A percentile compares a stretch with the other conserved stretches of the same genome.
phyloP scores from a whole-genome alignment of 2,329 filamentous ascomycete genomes.

The Phaeosphaeriaceae sp. region DNA sequence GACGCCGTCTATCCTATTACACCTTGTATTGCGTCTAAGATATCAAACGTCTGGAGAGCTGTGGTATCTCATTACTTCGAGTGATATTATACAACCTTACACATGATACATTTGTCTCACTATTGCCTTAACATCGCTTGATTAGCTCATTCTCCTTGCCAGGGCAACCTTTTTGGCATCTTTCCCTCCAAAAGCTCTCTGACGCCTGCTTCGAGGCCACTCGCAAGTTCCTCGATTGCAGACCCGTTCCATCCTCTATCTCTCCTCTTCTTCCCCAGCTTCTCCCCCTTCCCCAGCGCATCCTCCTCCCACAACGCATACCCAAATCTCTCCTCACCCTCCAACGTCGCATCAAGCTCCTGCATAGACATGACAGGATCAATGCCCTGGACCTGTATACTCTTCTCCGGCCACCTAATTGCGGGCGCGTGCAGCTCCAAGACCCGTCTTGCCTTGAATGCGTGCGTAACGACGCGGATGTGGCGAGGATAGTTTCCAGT shows the following conservation, averaged over 20 bases:
- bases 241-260: constrained; percentile 49
- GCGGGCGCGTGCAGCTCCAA: constrained; percentile 50
- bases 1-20: no score
- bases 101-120: neutral
- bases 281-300: constrained; percentile 46
- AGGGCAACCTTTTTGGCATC: constrained; percentile 33
- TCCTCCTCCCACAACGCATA: constrained; percentile 49
- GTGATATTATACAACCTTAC: neutral
- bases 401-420: constrained; percentile 51
- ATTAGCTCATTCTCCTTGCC: constrained; percentile 16
- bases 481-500: constrained; percentile 50
- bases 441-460: constrained; percentile 56
- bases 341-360: constrained; percentile 46
- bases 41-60: no score
- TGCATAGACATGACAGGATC: constrained; percentile 51
- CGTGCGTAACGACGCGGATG: constrained; percentile 55
- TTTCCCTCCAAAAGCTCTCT: constrained; percentile 31
- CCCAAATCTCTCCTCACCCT: constrained; percentile 47
- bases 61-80: no score
- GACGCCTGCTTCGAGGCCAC: constrained; percentile 39
- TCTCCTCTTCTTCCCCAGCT: constrained; percentile 48
- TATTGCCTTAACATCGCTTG: no score
- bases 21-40: no score
- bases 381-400: constrained; percentile 53
- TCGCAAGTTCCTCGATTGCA: constrained; percentile 19